Evolutionary conservation across 2,329 filamentous ascomycete genomes (phyloP).

Genomic region (Alternaria metachromatica): DNA sequence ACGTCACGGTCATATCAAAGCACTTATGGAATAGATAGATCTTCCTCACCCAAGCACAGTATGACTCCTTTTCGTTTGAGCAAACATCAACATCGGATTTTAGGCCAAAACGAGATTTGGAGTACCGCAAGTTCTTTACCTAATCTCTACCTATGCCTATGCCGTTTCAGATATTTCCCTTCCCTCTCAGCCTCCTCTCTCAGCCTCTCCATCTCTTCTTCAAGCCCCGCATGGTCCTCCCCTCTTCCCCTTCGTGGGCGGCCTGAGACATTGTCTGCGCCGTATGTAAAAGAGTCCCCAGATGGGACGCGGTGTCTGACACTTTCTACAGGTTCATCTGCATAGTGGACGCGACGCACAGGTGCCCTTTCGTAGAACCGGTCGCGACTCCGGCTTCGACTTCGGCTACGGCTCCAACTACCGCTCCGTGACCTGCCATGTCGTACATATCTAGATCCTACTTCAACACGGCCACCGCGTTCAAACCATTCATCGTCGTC

Average conservation of each 20-base stretch:
- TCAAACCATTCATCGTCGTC: not conserved
- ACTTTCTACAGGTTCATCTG: not conserved
- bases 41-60: not conserved
- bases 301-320: not conserved
- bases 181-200: not conserved
- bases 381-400: not conserved
- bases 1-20: not conserved
- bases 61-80: not conserved
- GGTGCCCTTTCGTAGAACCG: not conserved
- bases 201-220: not conserved
- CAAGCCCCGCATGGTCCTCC: fast-evolving
- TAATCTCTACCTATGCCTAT: not conserved
- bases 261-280: not conserved
- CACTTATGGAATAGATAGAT: not conserved
- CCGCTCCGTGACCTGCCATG: not conserved
- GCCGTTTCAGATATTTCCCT: not conserved
- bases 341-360: not conserved
- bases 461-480: not conserved
- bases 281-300: not conserved
- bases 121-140: not conserved
- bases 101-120: not conserved
- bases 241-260: not conserved
- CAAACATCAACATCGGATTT: not conserved
- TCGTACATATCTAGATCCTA: fast-evolving
- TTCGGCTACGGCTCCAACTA: not conserved